Evolutionary conservation across 2,329 filamentous ascomycete genomes (phyloP).

Genomic region (Didymella pinodella): DNA sequence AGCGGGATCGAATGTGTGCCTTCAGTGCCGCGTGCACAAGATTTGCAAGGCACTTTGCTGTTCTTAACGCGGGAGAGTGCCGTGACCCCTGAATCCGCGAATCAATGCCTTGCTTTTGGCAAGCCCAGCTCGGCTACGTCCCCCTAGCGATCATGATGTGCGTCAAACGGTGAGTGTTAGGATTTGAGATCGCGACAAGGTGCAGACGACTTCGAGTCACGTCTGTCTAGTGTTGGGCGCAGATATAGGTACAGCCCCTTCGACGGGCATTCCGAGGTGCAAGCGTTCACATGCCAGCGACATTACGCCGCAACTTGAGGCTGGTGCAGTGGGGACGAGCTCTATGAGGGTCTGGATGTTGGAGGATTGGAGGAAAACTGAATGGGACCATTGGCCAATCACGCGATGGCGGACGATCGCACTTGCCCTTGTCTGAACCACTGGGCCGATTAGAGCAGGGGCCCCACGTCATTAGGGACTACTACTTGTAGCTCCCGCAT

Average conservation of each 20-base stretch:
- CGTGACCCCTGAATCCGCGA: constrained; percentile 17
- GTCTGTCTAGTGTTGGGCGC: constrained; percentile 1
- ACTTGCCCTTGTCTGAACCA: constrained; percentile 19
- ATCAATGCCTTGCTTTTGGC: constrained; percentile 21
- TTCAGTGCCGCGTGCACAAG: constrained; percentile 20
- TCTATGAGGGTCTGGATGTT: constrained; percentile 26
- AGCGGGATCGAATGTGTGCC: constrained; percentile 15
- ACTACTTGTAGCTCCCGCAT: constrained; percentile 31
- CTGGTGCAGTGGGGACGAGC: constrained; percentile 22
- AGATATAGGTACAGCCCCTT: constrained; percentile 14
- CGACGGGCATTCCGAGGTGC: constrained; percentile 23
- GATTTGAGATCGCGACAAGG: constrained; percentile 14
- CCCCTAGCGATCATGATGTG: constrained; percentile 12
- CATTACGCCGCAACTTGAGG: constrained; percentile 22
- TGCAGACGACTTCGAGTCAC: constrained; percentile 1
- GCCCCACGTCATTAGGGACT: constrained; percentile 26
- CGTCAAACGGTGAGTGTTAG: constrained; percentile 14
- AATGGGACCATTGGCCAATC: constrained; percentile 14
- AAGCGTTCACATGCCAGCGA: constrained; percentile 12
- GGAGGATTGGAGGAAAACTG: constrained; percentile 16
- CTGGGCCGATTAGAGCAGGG: constrained; percentile 27
- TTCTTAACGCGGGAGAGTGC: constrained; percentile 18
- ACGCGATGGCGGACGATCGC: constrained; percentile 11
- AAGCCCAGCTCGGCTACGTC: constrained; percentile 4
- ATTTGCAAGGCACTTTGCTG: constrained; percentile 8